Percentiles rank a stretch among this genome's conserved stretches.
Conservation (phyloP, 2,329 filamentous ascomycete species). For the Paecilomyces sp. region DNA sequence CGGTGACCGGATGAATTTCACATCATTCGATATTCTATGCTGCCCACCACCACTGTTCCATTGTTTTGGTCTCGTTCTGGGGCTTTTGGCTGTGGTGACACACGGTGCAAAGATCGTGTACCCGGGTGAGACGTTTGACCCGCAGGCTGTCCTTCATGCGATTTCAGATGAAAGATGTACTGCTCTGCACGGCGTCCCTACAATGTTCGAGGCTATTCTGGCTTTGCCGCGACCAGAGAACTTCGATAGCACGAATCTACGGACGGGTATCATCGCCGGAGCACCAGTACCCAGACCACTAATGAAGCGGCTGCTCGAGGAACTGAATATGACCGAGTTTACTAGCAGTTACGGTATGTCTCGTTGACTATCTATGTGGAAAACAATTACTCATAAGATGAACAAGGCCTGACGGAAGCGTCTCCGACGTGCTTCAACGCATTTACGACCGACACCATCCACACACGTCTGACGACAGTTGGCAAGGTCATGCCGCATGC, state of each 20-base stretch:
- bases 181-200: constrained; percentile 75
- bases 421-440: constrained; percentile 65
- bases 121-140: constrained; percentile 62
- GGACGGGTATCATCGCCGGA: constrained; percentile 80
- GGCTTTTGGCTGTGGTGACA: constrained; percentile 59
- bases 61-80: constrained; percentile 68
- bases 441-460: constrained; percentile 59
- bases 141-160: constrained; percentile 53
- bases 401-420: constrained; percentile 69
- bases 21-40: constrained; percentile 57
- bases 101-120: constrained; percentile 67
- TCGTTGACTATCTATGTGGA: no score
- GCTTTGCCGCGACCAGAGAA: constrained; percentile 57
- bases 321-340: constrained; percentile 66
- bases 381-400: no score
- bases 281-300: constrained; percentile 68
- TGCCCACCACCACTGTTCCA: constrained; percentile 75
- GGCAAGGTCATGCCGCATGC: constrained; percentile 77
- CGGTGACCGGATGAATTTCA: constrained; percentile 61
- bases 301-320: constrained; percentile 53
- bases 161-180: constrained; percentile 56
- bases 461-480: constrained; percentile 63
- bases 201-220: constrained; percentile 80
- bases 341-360: constrained; percentile 73
- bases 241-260: constrained; percentile 52